Evolutionary conservation across 768 basidiomycete species (phyloP).

Genomic region (Strobilomyces dryophilus): DNA sequence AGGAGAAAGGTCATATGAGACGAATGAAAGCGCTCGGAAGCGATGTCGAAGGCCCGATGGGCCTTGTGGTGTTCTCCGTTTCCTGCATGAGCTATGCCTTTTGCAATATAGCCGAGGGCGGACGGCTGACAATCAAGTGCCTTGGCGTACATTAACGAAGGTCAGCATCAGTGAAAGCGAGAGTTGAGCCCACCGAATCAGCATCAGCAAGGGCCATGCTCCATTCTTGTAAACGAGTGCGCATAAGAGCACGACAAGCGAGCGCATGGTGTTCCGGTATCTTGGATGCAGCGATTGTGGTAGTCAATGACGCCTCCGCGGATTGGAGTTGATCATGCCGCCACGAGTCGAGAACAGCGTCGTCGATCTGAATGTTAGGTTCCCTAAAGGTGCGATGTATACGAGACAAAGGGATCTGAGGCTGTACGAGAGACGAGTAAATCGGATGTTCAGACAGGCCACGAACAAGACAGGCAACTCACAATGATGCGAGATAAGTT

Average conservation of each 20-base stretch:
- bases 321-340: not conserved
- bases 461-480: not conserved
- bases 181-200: not conserved
- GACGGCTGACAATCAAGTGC: not conserved
- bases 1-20: not conserved
- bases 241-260: not conserved
- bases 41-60: not conserved
- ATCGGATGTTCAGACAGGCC: not conserved
- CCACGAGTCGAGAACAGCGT: not conserved
- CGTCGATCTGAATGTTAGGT: not conserved
- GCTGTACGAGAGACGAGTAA: not conserved
- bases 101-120: not conserved
- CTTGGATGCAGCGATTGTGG: not conserved
- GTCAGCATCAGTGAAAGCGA: not conserved
- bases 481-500: not conserved
- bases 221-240: not conserved
- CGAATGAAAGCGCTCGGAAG: not conserved
- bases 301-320: not conserved
- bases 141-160: not conserved
- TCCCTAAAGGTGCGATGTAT: not conserved
- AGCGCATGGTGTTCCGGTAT: not conserved
- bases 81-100: not conserved
- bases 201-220: not conserved
- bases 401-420: not conserved
- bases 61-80: not conserved